A percentile compares a stretch with the other conserved stretches of the same genome.
Conservation (phyloP, 257 asterid genomes). For the Capsicum pubescens region DNA sequence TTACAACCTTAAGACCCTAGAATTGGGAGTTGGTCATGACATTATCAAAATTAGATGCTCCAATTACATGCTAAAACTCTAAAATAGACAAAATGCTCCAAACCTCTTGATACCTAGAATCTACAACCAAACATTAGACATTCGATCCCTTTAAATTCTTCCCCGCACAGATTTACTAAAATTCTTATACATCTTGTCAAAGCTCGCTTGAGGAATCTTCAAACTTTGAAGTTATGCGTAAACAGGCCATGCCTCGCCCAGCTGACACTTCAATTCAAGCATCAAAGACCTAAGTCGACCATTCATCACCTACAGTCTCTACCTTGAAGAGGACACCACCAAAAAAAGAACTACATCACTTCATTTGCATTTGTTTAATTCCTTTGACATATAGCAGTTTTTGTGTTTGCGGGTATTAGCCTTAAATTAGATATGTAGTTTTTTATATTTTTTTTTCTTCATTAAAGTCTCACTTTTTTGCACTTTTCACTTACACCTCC, state of each 20-base stretch:
- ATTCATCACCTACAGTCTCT: not conserved
- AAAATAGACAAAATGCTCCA: not conserved
- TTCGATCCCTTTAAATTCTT: not conserved
- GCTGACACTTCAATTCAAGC: not conserved
- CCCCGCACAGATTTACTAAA: not conserved
- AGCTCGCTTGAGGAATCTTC: not conserved
- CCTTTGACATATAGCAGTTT: not conserved
- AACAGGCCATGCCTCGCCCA: not conserved
- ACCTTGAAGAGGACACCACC: not conserved
- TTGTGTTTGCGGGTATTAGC: not conserved
- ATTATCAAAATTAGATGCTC: not conserved
- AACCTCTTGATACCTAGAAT: not conserved
- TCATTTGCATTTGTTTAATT: not conserved
- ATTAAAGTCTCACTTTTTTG: not conserved
- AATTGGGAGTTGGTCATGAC: not conserved
- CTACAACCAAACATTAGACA: not conserved
- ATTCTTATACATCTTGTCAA: not conserved
- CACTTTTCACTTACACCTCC: not conserved
- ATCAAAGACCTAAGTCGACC: not conserved
- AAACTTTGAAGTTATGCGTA: not conserved
- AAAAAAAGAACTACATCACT: not conserved
- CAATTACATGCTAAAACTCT: not conserved
- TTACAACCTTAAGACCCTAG: not conserved
- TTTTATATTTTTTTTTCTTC: not conserved
- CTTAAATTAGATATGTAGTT: not conserved